Evolutionary conservation across 768 basidiomycete genomes (phyloP).

Genomic region (Fibroporia radiculosa): DNA sequence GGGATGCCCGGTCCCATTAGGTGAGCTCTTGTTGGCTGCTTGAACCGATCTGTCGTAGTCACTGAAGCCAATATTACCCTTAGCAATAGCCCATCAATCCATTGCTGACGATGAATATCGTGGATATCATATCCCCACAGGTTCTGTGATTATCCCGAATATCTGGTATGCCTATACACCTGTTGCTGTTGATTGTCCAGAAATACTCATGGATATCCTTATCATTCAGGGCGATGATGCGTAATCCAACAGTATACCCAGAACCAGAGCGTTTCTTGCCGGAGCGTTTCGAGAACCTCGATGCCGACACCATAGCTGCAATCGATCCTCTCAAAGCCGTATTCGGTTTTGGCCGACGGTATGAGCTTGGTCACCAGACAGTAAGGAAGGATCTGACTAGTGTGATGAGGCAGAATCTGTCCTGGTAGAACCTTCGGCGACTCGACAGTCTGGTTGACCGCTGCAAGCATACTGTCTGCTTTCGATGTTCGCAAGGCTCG

Average conservation of each 20-base stretch:
- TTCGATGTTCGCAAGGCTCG: slow-evolving; percentile 36
- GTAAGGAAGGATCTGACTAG: not conserved
- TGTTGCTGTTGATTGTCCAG: not conserved
- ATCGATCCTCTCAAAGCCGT: slow-evolving; percentile 36
- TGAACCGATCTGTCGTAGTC: not conserved
- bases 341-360: slow-evolving; percentile 49
- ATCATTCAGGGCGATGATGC: slow-evolving; percentile 6
- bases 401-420: slow-evolving; percentile 31
- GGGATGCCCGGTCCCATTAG: slow-evolving; percentile 13
- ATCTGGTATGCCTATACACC: slow-evolving; percentile 9
- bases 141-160: slow-evolving; percentile 17
- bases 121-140: slow-evolving; percentile 21
- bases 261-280: slow-evolving; percentile 13
- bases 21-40: not conserved
- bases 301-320: not conserved
- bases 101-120: slow-evolving; percentile 20
- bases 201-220: not conserved
- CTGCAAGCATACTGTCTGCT: slow-evolving; percentile 36
- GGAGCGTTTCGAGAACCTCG: slow-evolving; percentile 1
- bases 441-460: slow-evolving; percentile 36
- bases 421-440: slow-evolving; percentile 49
- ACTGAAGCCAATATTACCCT: not conserved
- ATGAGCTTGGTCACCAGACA: not conserved
- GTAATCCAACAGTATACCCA: slow-evolving; percentile 3
- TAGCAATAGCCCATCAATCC: slow-evolving; percentile 17